phyloP scores from a whole-genome alignment of 2,329 filamentous ascomycete species.

The Botrytis tulipae region DNA sequence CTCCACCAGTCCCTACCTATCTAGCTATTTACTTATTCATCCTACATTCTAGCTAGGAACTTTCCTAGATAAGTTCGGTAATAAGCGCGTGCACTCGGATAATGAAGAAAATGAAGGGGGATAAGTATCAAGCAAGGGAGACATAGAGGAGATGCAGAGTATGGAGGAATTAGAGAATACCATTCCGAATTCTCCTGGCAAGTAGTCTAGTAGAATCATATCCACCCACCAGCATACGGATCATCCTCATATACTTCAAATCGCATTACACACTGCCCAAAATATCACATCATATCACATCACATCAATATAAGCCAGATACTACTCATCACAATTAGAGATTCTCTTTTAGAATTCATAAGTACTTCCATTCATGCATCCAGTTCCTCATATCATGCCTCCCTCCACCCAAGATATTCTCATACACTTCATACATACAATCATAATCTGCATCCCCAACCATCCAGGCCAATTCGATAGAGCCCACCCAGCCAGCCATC shows the following conservation, averaged over 20 bases:
- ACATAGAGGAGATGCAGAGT: background rate
- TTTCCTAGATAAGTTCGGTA: background rate
- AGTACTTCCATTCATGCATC: background rate
- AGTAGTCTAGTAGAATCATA: background rate
- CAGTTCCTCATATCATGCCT: slow-evolving; percentile 9
- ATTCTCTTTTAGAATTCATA: background rate
- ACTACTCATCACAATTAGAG: background rate
- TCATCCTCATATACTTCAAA: background rate
- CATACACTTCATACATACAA: slow-evolving; percentile 8
- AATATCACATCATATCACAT: background rate
- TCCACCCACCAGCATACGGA: rapidly evolving
- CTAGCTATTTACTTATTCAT: background rate
- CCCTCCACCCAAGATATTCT: background rate
- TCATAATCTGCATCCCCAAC: background rate
- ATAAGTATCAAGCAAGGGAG: background rate
- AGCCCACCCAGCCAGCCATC: slow-evolving; percentile 7
- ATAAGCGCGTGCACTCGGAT: background rate
- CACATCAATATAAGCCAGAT: background rate
- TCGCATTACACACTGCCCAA: background rate
- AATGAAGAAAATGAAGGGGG: background rate
- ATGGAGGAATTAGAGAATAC: background rate
- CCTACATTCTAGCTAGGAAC: background rate
- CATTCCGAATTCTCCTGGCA: background rate
- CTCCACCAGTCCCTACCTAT: no score
- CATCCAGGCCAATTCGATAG: background rate